These are phyloP conservation scores for Fraxinus greggii DNA, from an alignment of 305 asterid genomes.

Conservation along the genomic window DNA sequence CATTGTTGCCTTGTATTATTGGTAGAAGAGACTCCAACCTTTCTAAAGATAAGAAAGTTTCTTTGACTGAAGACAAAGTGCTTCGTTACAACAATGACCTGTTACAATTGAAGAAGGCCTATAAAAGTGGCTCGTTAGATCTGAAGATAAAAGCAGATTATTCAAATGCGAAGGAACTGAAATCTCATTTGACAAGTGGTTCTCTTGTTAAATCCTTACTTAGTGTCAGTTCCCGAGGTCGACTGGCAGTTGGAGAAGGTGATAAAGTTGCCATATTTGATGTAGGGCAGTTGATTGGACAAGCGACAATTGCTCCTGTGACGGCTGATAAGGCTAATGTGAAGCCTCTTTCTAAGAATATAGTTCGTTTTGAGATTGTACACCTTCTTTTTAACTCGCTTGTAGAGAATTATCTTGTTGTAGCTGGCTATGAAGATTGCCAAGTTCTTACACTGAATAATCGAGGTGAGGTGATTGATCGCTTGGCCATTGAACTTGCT, in stretches of 20 bases:
- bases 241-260: slow-evolving; percentile 99
- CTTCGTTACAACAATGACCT: slow-evolving; percentile 68
- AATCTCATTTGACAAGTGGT: slow-evolving; percentile 89
- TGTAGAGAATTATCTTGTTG: slow-evolving; percentile 89
- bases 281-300: slow-evolving; percentile 98
- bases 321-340: slow-evolving; percentile 98
- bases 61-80: slow-evolving; percentile 66
- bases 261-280: slow-evolving; percentile 98
- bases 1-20: slow-evolving; percentile 70
- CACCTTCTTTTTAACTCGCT: slow-evolving; percentile 83
- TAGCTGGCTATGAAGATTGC: slow-evolving; percentile 99
- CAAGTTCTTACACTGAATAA: slow-evolving; percentile 93
- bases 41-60: slow-evolving; percentile 64
- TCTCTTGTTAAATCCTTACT: slow-evolving; percentile 93
- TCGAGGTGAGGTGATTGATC: slow-evolving; percentile 97
- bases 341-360: slow-evolving; percentile 96
- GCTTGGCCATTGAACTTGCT: slow-evolving; percentile 95
- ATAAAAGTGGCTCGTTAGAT: slow-evolving; percentile 95
- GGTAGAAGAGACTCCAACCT: slow-evolving; percentile 63
- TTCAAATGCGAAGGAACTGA: slow-evolving; percentile 92
- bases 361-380: slow-evolving; percentile 94
- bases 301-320: slow-evolving; percentile 90
- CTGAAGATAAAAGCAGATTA: slow-evolving; percentile 97
- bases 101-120: slow-evolving; percentile 91
- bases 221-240: slow-evolving; percentile 87